These are phyloP conservation scores for Colletotrichum chrysophilum DNA, from an alignment of 2,329 filamentous ascomycete genomes.

Conservation along the genomic window DNA sequence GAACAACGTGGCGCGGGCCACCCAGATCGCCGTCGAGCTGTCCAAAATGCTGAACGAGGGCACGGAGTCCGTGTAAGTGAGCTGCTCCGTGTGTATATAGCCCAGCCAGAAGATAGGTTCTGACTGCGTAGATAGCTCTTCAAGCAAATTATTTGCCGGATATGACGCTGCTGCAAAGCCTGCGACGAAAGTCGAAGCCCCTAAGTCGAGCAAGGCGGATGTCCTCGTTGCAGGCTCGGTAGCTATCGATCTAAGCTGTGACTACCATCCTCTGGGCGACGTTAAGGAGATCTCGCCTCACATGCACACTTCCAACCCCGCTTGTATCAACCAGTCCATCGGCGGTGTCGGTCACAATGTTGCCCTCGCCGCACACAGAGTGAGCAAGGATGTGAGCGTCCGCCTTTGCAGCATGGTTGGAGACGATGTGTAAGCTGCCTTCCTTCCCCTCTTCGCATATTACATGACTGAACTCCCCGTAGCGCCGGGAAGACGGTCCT, in stretches of 20 bases:
- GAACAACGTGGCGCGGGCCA: slow-evolving; percentile 59
- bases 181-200: neutral
- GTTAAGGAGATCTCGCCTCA: slow-evolving; percentile 43
- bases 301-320: slow-evolving; percentile 84
- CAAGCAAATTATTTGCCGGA: slow-evolving; percentile 14
- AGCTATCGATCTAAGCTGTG: slow-evolving; percentile 86
- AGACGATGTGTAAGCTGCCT: slow-evolving; percentile 68
- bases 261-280: slow-evolving; percentile 53
- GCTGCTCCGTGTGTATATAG: slow-evolving; percentile 23
- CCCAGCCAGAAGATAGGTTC: slow-evolving; percentile 14
- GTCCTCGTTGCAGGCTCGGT: slow-evolving; percentile 92
- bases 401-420: slow-evolving; percentile 82
- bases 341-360: slow-evolving; percentile 95
- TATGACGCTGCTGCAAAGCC: neutral
- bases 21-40: slow-evolving; percentile 59
- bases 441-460: neutral
- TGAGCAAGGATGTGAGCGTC: slow-evolving; percentile 64
- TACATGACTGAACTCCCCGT: neutral
- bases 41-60: slow-evolving; percentile 33
- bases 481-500: slow-evolving; percentile 78
- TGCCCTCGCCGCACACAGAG: slow-evolving; percentile 78
- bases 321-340: slow-evolving; percentile 79
- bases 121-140: slow-evolving; percentile 25
- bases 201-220: slow-evolving; percentile 49
- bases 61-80: slow-evolving; percentile 20